Evolutionary conservation across 768 basidiomycete genomes (phyloP).

Genomic region (Leucocoprinus birnbaumii): DNA sequence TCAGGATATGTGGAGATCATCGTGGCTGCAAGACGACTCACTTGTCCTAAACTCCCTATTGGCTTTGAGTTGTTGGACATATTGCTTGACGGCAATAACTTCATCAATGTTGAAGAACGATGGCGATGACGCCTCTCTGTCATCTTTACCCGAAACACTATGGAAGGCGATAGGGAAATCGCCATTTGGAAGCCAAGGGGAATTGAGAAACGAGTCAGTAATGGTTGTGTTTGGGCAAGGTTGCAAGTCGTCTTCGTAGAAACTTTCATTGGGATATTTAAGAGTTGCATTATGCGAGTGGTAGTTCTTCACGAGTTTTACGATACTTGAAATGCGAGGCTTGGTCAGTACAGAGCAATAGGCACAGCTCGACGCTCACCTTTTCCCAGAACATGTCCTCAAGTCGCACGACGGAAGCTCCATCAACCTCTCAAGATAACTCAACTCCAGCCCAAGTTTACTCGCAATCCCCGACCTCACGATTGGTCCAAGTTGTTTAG

Average conservation of each 20-base stretch:
- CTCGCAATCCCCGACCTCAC: slow-evolving; percentile 56
- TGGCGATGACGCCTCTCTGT: slow-evolving; percentile 61
- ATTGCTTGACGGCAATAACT: slow-evolving; percentile 47
- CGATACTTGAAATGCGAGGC: slow-evolving; percentile 42
- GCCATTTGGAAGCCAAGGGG: slow-evolving; percentile 36
- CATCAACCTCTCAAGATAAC: slow-evolving; percentile 64
- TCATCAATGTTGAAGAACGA: slow-evolving; percentile 73
- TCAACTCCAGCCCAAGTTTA: slow-evolving; percentile 52
- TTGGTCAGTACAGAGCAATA: neutral
- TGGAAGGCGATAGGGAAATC: slow-evolving; percentile 66
- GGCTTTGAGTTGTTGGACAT: slow-evolving; percentile 35
- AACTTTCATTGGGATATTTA: slow-evolving; percentile 55
- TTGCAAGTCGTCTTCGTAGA: slow-evolving; percentile 55
- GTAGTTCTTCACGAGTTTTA: slow-evolving; percentile 65
- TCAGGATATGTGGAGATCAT: too few relatives aligned
- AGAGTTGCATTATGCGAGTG: slow-evolving; percentile 62
- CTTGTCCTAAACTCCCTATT: slow-evolving; percentile 37
- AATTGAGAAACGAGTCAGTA: slow-evolving; percentile 35
- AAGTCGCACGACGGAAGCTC: slow-evolving; percentile 8
- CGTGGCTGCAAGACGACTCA: slow-evolving; percentile 22
- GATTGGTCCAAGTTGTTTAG: slow-evolving; percentile 69
- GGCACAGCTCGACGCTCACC: slow-evolving; percentile 18
- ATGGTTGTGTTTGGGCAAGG: slow-evolving; percentile 37
- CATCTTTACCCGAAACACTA: slow-evolving; percentile 55
- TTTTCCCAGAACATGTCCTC: slow-evolving; percentile 23